Base-by-base conservation (phyloP, 805 yeast species). In the Metschnikowia sp. region DNA sequence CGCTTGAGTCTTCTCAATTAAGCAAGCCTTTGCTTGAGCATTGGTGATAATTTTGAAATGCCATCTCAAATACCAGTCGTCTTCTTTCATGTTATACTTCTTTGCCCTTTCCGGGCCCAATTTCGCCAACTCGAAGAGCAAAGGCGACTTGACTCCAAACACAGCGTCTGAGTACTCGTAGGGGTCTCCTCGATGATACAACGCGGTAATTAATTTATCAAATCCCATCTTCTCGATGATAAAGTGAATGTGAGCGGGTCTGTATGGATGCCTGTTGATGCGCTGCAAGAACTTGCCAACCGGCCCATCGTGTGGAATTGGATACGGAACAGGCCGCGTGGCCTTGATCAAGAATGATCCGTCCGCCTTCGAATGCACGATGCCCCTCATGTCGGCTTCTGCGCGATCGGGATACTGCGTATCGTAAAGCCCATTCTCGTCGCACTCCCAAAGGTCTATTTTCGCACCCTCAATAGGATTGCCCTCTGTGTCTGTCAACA, bases 391-490 rank as follows among this genome's bases (percentile, higher is more conserved):
- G 44, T 58, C 60, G 18, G 61, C 53, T 10, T 48, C 54, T 13
- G 50, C 56, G 35, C 60, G 48, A 35, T 57, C 56, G 1, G 36
- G 46, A 43, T 58, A 58, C 39, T 58, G 62, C 10, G 61, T 57
- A 42, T 58, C 62, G 37, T 58, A 58, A 18, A 54, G 36, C 15
- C 62, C 62, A 42, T 55, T 45, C 39, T 55, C 57, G 40, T 58
- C 62, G 44, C 62, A 58, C 37, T 58, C 58, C 62, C 62, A 58
- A 31, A 58, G 39, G 39, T 54, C 58, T 38, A 58, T 44, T 9
- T 55, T 45, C 18, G 60, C 61, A 26, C 49, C 51, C n/a, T 42
- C 49, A 18, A 58, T 42, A 29, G 62, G 59, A 7, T 49, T 47
- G 6, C 58, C 60, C 3, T 50, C 35, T 2, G 48, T 38, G 36